Base-by-base conservation (phyloP, 805 yeast genomes). In the Lipomyces chichibuensis region DNA sequence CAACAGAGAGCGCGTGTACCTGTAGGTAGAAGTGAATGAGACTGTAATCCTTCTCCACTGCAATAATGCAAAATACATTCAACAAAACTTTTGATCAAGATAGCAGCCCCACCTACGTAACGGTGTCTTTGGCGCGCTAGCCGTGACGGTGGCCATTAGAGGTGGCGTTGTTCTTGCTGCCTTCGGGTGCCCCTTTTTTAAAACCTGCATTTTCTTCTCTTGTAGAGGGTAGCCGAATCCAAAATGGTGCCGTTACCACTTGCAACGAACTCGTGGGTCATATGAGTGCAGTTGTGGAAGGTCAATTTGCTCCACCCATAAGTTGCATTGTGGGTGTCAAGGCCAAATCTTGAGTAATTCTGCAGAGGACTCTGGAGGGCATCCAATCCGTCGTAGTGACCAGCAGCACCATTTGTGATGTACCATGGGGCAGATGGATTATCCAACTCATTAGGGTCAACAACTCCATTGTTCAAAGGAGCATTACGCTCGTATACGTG, bases 251-350 rank as follows among this genome's bases (percentile, higher is more conserved):
- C 67, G 59, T 73, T 72, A 43, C 56, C 60, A 27, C 75, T 66
- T 29, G 74, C 70, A 60, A 74, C 57, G 57, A 73, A 74, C 53
- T 74, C 73, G 63, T 74, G 75, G 29, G 75, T 72, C 46, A 74
- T 49, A 56, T 74, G 76, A 17, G 75, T 70, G 33, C 66, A 35
- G 64, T 74, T 74, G 67, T 74, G 76, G 20, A 74, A 72, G 11
- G 74, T 73, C 53, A 74, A 60, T n/a, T 60, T 60, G 27, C 73
- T 73, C 76, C 76, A 74, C 11, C 76, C 76, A 52, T 69, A 71
- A 3, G 55, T 65, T 14, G 62, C 57, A 32, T 65, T 68, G n/a
- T 53, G 56, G 33, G 33, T 29, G 33, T 27, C 56, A 27, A 27
- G 32, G 32, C 17, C 56, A 29, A 27, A 53, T 29, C 33, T 53